phyloP scores from a whole-genome alignment of 2,329 filamentous ascomycete genomes.

The Trichoderma koningiopsis region DNA sequence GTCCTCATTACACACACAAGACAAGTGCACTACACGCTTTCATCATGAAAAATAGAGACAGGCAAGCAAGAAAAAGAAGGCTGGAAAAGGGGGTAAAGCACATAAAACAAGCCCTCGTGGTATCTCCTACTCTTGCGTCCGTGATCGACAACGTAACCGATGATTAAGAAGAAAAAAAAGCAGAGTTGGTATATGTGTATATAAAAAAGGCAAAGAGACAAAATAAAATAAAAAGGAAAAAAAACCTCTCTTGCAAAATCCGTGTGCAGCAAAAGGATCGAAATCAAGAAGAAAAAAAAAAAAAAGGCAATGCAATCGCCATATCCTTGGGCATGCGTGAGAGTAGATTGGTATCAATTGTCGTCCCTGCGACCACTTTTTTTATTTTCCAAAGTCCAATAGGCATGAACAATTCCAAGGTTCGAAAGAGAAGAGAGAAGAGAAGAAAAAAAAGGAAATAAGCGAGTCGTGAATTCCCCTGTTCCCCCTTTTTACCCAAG shows the following conservation, averaged over 20 bases:
- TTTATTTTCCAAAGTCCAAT: constrained; percentile 11
- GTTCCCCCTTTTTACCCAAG: background rate
- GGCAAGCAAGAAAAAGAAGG: background rate
- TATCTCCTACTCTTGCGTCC: constrained; percentile 28
- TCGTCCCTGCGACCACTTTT: constrained; percentile 17
- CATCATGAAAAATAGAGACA: background rate
- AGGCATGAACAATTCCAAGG: constrained; percentile 2
- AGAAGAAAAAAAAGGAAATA: too few species aligned
- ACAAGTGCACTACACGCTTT: background rate
- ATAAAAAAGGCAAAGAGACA: background rate
- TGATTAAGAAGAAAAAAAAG: constrained; percentile 8
- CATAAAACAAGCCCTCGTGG: constrained; percentile 12
- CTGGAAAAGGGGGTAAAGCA: background rate
- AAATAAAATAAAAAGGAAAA: background rate
- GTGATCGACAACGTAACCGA: constrained; percentile 20
- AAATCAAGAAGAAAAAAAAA: background rate
- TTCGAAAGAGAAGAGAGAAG: background rate
- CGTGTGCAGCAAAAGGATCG: background rate
- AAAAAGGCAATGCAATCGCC: background rate
- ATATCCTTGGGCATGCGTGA: constrained; percentile 18
- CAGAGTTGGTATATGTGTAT: constrained; percentile 14
- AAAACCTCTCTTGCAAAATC: background rate
- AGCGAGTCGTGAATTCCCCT: background rate
- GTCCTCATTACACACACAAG: background rate
- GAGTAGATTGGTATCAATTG: constrained; percentile 23